phyloP scores from a whole-genome alignment of 2,329 filamentous ascomycete genomes.

The Aspergillus ochraceoroseus region DNA sequence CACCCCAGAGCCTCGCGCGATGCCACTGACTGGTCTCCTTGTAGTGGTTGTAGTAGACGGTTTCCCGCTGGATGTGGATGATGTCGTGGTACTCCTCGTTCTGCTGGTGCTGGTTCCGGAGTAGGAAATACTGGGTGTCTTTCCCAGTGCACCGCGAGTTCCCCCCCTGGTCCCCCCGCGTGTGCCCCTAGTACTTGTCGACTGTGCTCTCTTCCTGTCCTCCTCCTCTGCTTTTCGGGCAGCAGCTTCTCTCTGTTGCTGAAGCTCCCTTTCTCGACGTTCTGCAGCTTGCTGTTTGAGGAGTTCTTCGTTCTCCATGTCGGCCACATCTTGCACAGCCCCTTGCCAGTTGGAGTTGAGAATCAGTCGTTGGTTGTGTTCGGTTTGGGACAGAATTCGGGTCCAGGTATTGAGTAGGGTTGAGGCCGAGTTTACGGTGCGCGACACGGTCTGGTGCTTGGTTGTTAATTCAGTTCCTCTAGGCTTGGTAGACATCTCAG shows the following conservation, averaged over 20 bases:
- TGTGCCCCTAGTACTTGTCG: conserved; percentile 31
- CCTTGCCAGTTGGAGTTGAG: conserved; percentile 87
- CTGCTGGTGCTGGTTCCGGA: conserved; percentile 24
- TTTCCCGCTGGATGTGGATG: conserved; percentile 20
- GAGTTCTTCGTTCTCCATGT: conserved; percentile 74
- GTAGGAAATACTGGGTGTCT: conserved; percentile 35
- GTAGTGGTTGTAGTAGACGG: conserved; percentile 31
- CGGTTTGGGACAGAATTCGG: conserved; percentile 89
- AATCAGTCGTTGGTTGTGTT: conserved; percentile 91
- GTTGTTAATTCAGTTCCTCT: conserved; percentile 2
- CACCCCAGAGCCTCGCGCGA: conserved; percentile 36
- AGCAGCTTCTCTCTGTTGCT: conserved; percentile 68
- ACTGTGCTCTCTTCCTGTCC: conserved; percentile 38
- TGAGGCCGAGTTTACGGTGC: conserved; percentile 80
- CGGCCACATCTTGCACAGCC: conserved; percentile 76
- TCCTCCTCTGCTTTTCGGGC: conserved; percentile 50
- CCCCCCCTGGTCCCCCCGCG: conserved; percentile 35
- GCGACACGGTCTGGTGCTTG: conserved; percentile 67
- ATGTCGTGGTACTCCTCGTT: conserved; percentile 29
- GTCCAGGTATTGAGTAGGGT: conserved; percentile 93
- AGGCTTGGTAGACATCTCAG: no score
- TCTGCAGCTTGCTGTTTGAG: conserved; percentile 72
- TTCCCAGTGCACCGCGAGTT: conserved; percentile 33
- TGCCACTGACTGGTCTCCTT: conserved; percentile 39
- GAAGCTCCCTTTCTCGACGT: conserved; percentile 70